Evolutionary conservation across 1,139 yeast species (phyloP).

Genomic region (Taphrina sp.): DNA sequence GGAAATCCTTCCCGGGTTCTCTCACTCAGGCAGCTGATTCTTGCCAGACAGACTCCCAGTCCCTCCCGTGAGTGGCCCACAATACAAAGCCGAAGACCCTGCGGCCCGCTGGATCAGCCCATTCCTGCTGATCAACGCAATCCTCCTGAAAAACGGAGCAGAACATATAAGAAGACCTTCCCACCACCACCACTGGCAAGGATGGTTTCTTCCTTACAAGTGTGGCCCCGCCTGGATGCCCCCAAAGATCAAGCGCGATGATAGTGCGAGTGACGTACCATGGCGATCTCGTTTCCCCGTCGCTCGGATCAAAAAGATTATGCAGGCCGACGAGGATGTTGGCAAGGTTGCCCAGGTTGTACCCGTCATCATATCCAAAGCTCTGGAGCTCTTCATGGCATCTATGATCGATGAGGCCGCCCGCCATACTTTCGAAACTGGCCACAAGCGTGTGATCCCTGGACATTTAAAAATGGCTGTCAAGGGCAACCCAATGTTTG

Average conservation of each 20-base stretch:
- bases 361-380: slow-evolving; percentile 88
- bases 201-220: no score
- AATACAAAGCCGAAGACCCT: no score
- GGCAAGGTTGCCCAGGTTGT: slow-evolving; percentile 99
- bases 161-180: no score
- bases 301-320: slow-evolving; percentile 89
- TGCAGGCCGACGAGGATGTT: slow-evolving; percentile 97
- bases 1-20: no score
- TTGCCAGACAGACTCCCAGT: no score
- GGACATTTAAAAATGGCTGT: slow-evolving; percentile 83
- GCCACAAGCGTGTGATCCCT: slow-evolving; percentile 78
- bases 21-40: no score
- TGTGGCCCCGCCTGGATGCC: slow-evolving; percentile 18
- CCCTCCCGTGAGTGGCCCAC: no score
- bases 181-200: no score
- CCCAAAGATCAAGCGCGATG: slow-evolving; percentile 25
- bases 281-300: slow-evolving; percentile 35
- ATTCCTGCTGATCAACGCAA: no score
- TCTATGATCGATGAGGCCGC: slow-evolving; percentile 82
- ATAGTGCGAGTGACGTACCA: slow-evolving; percentile 10
- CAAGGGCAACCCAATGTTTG: slow-evolving; percentile 82
- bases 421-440: slow-evolving; percentile 69
- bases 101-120: no score
- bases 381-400: slow-evolving; percentile 87
- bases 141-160: no score